phyloP scores from a whole-genome alignment of 2,329 filamentous ascomycete species.

The Colletotrichum destructivum region DNA sequence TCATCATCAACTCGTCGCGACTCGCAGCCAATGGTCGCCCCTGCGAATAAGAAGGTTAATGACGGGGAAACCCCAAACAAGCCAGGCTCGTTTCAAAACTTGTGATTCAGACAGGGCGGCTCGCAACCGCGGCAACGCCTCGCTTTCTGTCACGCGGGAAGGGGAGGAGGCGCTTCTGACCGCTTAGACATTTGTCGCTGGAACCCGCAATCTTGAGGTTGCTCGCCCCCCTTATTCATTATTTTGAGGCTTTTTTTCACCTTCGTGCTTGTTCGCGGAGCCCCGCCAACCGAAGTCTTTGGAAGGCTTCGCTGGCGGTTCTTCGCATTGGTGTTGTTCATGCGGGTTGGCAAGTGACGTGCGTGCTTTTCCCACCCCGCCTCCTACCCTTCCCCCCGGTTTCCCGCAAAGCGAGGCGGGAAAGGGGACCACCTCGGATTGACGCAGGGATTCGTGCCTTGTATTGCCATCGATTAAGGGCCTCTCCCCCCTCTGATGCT shows the following conservation, averaged over 20 bases:
- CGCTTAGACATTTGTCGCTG: not conserved
- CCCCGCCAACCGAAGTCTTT: slow-evolving; percentile 4
- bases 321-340: slow-evolving; percentile 37
- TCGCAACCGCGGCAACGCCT: slow-evolving; percentile 1
- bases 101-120: not conserved
- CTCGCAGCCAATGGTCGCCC: not conserved
- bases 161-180: not conserved
- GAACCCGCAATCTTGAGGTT: not conserved
- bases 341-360: slow-evolving; percentile 33
- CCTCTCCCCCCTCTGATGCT: too few relatives aligned
- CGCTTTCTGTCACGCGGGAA: not conserved
- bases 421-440: slow-evolving; percentile 30
- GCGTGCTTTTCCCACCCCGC: slow-evolving; percentile 13
- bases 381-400: slow-evolving; percentile 2
- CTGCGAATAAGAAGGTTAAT: not conserved
- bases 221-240: not conserved
- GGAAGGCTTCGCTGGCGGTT: slow-evolving; percentile 1
- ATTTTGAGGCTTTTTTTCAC: not conserved
- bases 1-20: not conserved
- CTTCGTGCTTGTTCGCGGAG: not conserved
- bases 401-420: slow-evolving; percentile 24
- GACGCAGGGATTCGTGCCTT: slow-evolving; percentile 36
- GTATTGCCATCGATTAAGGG: slow-evolving; percentile 2
- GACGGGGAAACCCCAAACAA: not conserved
- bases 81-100: not conserved